Percentiles rank a stretch among this genome's conserved stretches.
Evolutionary conservation across 2,329 filamentous ascomycete species (phyloP).

Genomic region (Fusarium sp.): DNA sequence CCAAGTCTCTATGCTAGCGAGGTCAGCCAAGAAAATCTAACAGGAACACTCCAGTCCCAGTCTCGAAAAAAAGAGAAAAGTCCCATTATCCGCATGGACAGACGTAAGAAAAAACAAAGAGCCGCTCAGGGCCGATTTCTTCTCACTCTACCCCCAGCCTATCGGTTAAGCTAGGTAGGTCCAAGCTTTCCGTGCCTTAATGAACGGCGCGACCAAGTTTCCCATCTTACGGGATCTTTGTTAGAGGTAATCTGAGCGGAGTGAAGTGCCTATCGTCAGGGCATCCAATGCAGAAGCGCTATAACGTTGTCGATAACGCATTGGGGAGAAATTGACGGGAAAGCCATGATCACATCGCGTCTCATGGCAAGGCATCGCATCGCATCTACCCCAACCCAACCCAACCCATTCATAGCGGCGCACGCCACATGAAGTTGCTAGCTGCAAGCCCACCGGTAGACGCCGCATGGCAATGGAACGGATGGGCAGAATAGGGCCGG

Average conservation of each 20-base stretch:
- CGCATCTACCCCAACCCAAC: background rate
- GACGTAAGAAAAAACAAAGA: background rate
- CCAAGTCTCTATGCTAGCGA: conserved; percentile 11
- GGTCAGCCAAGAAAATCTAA: conserved; percentile 19
- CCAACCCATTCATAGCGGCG: background rate
- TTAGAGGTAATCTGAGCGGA: background rate
- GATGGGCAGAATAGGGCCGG: conserved; percentile 40
- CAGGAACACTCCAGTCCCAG: conserved; percentile 38
- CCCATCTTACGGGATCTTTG: background rate
- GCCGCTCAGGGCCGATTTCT: conserved; percentile 12
- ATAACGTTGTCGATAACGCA: conserved; percentile 28
- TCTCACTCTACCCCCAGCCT: background rate
- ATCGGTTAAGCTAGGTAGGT: background rate
- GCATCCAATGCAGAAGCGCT: conserved; percentile 6
- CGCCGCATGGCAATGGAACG: conserved; percentile 22
- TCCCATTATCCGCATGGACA: background rate
- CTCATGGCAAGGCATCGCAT: conserved; percentile 2
- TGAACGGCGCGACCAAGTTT: conserved; percentile 12
- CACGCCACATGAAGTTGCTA: background rate
- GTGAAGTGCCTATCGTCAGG: background rate
- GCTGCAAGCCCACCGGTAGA: conserved; percentile 28
- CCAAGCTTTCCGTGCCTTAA: conserved; percentile 30
- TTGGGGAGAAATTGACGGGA: conserved; percentile 16
- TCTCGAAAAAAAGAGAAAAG: conserved; percentile 9
- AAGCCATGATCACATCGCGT: conserved; percentile 12